Percentiles rank a stretch among this genome's conserved stretches.
Evolutionary conservation across 768 basidiomycete species (phyloP).

Genomic region (Favolaschia claudopus): DNA sequence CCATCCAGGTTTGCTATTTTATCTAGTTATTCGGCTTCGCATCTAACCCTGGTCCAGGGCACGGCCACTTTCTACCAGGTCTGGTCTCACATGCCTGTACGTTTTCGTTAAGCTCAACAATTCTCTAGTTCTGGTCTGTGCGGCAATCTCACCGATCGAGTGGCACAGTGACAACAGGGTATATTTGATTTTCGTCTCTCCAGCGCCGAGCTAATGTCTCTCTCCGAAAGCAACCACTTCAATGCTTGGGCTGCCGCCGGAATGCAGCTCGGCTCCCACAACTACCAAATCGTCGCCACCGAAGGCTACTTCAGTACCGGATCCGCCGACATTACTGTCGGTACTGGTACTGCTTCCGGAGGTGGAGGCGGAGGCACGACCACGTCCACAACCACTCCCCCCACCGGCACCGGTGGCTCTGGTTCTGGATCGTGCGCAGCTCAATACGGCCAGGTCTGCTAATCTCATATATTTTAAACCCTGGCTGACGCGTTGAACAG

Average conservation of each 20-base stretch:
- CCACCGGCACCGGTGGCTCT: too few species aligned
- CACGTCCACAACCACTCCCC: conserved; percentile 1
- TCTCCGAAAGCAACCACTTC: too few species aligned
- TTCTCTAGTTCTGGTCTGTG: conserved; percentile 17
- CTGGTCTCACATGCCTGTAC: neutral
- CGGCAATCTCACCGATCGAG: conserved; percentile 28
- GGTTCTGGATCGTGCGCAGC: too few species aligned
- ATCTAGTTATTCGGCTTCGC: too few species aligned
- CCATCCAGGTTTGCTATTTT: too few species aligned
- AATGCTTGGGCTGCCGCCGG: conserved; percentile 37
- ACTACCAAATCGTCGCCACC: conserved; percentile 44
- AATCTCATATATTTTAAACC: neutral
- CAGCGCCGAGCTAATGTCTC: too few species aligned
- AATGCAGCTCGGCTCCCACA: conserved; percentile 34
- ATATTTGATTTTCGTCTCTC: too few species aligned
- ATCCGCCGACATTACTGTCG: conserved; percentile 20
- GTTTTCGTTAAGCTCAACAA: conserved; percentile 23
- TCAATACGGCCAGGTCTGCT: neutral
- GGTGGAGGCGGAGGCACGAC: neutral
- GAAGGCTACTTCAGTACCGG: conserved; percentile 43
- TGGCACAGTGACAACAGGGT: conserved; percentile 27
- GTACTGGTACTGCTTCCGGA: neutral
- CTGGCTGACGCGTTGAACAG: too few species aligned
- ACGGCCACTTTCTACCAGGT: conserved; percentile 42
- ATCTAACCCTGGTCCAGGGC: too few species aligned